Conservation (phyloP, 768 basidiomycete species). For the Agrocybe praecox region DNA sequence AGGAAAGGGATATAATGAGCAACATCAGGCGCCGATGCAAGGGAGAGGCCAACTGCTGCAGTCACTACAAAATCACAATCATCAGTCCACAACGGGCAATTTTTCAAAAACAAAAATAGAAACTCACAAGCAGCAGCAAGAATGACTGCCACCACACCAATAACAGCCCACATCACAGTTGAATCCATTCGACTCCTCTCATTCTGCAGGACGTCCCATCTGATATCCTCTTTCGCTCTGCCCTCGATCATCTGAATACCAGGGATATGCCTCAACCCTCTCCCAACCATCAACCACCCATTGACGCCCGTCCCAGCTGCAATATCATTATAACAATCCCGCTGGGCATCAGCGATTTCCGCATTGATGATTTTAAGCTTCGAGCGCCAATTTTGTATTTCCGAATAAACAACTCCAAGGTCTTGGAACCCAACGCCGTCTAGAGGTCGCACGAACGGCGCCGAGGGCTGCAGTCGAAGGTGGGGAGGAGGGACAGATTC, state of each 20-base stretch:
- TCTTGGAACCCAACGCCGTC: constrained; percentile 70
- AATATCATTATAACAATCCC: constrained; percentile 68
- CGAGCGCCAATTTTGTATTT: constrained; percentile 72
- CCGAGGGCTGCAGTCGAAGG: constrained; percentile 65
- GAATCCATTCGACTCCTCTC: constrained; percentile 48
- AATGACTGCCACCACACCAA: constrained; percentile 48
- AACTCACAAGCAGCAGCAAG: constrained; percentile 65
- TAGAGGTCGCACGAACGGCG: constrained; percentile 76
- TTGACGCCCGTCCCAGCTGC: constrained; percentile 69
- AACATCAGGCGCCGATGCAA: constrained; percentile 73
- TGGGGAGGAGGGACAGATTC: constrained; percentile 60
- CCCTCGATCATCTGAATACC: constrained; percentile 75
- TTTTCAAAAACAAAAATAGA: background rate
- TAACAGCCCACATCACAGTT: constrained; percentile 59
- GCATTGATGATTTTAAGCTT: constrained; percentile 71
- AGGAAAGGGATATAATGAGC: constrained; percentile 74
- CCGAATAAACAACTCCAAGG: constrained; percentile 65
- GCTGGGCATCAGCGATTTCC: constrained; percentile 72
- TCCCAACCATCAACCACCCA: constrained; percentile 80
- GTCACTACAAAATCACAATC: constrained; percentile 48
- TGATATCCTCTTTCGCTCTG: constrained; percentile 78
- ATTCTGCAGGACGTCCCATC: constrained; percentile 77
- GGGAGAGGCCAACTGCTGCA: constrained; percentile 66
- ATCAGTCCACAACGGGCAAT: constrained; percentile 2
- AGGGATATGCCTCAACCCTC: constrained; percentile 63